These are phyloP conservation scores for Omphalea diandra DNA, from an alignment of 441 rosid genomes.

Conservation along the genomic window DNA sequence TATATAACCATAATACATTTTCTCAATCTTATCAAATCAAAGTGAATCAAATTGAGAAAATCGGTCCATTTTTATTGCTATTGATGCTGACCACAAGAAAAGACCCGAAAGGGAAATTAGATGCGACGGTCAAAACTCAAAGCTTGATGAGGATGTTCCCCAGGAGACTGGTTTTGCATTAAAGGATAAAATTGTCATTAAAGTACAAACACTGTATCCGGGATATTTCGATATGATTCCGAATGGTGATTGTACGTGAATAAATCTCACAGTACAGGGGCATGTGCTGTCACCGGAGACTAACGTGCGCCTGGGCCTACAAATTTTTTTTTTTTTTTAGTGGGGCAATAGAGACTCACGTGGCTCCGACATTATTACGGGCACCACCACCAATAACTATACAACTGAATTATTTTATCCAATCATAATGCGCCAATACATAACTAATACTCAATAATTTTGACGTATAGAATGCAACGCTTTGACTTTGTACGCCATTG, in stretches of 20 bases:
- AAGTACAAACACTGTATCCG: not conserved
- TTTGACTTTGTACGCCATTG: too few relatives aligned
- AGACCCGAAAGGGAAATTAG: not conserved
- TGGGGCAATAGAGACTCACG: not conserved
- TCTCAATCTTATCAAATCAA: too few relatives aligned
- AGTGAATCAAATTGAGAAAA: too few relatives aligned
- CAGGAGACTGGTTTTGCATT: not conserved
- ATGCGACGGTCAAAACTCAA: not conserved
- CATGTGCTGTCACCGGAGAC: not conserved
- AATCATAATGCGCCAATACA: not conserved
- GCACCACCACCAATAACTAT: conserved; percentile 4
- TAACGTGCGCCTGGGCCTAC: not conserved
- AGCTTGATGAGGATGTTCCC: not conserved
- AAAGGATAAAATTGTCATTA: not conserved
- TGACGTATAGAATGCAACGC: not conserved
- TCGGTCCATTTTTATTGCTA: too few relatives aligned
- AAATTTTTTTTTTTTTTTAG: not conserved
- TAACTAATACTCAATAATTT: not conserved
- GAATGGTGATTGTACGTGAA: not conserved
- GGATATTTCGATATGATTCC: not conserved
- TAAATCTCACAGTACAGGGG: not conserved
- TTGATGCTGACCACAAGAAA: too few relatives aligned
- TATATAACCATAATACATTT: too few relatives aligned
- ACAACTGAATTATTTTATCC: not conserved
- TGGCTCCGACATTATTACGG: conserved; percentile 14